Conservation (phyloP, 768 basidiomycete species). For the Pleurotus salmoneostramineus region DNA sequence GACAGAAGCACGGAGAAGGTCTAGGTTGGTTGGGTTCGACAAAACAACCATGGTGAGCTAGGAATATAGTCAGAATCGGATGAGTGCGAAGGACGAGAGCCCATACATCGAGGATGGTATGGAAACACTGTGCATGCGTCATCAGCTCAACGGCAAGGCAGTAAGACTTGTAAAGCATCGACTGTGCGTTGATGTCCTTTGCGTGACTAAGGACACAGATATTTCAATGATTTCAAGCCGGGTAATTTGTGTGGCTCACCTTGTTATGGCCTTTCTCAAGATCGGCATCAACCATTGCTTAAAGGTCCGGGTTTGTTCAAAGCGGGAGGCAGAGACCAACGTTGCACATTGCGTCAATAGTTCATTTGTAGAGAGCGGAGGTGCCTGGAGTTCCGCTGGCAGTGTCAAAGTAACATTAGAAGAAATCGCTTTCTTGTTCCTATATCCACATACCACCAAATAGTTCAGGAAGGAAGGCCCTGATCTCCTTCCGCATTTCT, state of each 20-base stretch:
- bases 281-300: constrained; percentile 74
- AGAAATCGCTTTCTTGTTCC: not conserved
- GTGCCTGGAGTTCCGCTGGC: constrained; percentile 26
- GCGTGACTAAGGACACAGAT: constrained; percentile 11
- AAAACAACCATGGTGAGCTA: constrained; percentile 55
- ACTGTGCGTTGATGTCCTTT: constrained; percentile 25
- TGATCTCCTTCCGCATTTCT: constrained; percentile 68
- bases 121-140: constrained; percentile 59
- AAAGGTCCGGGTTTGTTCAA: constrained; percentile 70
- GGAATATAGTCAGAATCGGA: no score
- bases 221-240: not conserved
- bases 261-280: constrained; percentile 47
- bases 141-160: constrained; percentile 57
- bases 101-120: constrained; percentile 65
- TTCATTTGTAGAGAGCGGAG: constrained; percentile 30
- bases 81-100: not conserved
- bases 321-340: constrained; percentile 56
- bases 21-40: constrained; percentile 44
- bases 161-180: constrained; percentile 47
- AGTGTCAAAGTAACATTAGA: no score
- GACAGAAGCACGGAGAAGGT: constrained; percentile 59
- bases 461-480: constrained; percentile 57
- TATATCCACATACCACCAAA: constrained; percentile 48
- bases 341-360: constrained; percentile 40
- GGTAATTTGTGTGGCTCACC: constrained; percentile 24